phyloP scores from a whole-genome alignment of 495 filamentous ascomycete species.

The Copromyces sp. region DNA sequence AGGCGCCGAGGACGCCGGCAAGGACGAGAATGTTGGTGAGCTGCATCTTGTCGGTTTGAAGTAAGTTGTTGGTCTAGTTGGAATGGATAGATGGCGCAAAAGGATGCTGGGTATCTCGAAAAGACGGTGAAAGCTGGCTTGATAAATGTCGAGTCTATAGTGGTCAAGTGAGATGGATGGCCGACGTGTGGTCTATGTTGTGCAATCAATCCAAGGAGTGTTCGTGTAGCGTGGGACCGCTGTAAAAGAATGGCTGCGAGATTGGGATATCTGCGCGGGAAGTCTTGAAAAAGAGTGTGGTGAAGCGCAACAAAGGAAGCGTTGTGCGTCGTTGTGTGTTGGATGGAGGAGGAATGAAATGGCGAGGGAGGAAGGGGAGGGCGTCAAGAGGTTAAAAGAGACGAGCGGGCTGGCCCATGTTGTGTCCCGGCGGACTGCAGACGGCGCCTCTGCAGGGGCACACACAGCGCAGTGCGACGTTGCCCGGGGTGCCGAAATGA shows the following conservation, averaged over 20 bases:
- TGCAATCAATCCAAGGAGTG: conserved; percentile 7
- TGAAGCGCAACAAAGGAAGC: conserved; percentile 14
- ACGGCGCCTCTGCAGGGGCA: background rate
- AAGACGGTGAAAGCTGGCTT: background rate
- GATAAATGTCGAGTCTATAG: background rate
- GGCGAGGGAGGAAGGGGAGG: conserved; percentile 7
- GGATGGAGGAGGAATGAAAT: conserved; percentile 4
- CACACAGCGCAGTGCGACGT: too few species aligned
- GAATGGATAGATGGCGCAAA: background rate
- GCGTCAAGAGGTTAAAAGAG: conserved; percentile 4
- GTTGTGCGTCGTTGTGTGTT: conserved; percentile 11
- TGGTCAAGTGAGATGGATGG: background rate
- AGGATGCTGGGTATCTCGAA: background rate
- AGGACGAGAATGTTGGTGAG: conserved; percentile 18
- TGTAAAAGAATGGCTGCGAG: conserved; percentile 23
- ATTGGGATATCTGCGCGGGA: conserved; percentile 20
- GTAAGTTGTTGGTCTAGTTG: conserved; percentile 3
- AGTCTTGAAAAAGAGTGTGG: conserved; percentile 17
- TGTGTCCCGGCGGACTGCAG: background rate
- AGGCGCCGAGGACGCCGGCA: conserved; percentile 17
- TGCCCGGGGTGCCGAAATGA: conserved; percentile 14
- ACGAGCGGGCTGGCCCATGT: background rate
- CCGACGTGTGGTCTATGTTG: conserved; percentile 10
- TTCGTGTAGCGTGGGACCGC: conserved; percentile 11
- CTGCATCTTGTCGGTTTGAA: conserved; percentile 17